A percentile compares a stretch with the other conserved stretches of the same genome.
phyloP scores from a whole-genome alignment of 1,284 basidiomycete species.

The Coniophora puteana region DNA sequence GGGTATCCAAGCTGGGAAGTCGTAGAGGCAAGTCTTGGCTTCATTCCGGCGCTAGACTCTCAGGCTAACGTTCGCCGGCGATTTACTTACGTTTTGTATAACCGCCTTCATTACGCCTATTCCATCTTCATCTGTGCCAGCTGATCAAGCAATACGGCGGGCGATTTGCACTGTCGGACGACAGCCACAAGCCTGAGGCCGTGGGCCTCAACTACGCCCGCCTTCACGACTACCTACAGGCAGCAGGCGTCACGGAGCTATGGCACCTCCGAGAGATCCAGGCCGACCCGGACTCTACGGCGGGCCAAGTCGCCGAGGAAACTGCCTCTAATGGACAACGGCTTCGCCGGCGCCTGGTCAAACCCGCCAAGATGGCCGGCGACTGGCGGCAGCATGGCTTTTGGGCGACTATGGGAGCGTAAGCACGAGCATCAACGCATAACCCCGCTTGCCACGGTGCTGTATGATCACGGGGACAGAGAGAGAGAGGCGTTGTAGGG shows the following conservation, averaged over 20 bases:
- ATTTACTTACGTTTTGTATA: conserved; percentile 5
- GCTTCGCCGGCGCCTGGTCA: too few species aligned
- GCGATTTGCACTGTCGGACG: conserved; percentile 86
- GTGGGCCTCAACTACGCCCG: conserved; percentile 86
- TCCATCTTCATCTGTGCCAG: conserved; percentile 41
- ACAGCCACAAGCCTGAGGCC: conserved; percentile 88
- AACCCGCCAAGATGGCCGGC: conserved; percentile 41
- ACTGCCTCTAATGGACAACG: conserved; percentile 36
- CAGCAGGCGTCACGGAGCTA: conserved; percentile 58
- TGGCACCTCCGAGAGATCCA: too few species aligned
- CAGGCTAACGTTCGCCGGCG: too few species aligned
- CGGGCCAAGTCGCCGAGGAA: conserved; percentile 38
- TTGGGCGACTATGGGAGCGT: too few species aligned
- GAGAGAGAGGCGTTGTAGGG: too few species aligned
- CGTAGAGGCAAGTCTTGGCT: conserved; percentile 56
- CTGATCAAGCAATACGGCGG: conserved; percentile 68
- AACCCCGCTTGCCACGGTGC: too few species aligned
- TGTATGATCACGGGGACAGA: too few species aligned
- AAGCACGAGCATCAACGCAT: too few species aligned
- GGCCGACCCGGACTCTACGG: conserved; percentile 31
- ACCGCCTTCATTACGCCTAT: conserved; percentile 7
- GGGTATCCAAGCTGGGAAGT: conserved; percentile 85
- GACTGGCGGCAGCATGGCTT: conserved; percentile 58
- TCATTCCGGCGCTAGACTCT: conserved; percentile 3
- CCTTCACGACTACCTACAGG: conserved; percentile 65